These are phyloP conservation scores for Tephrocybe sp. DNA, from an alignment of 768 basidiomycete genomes.

Conservation along the genomic window DNA sequence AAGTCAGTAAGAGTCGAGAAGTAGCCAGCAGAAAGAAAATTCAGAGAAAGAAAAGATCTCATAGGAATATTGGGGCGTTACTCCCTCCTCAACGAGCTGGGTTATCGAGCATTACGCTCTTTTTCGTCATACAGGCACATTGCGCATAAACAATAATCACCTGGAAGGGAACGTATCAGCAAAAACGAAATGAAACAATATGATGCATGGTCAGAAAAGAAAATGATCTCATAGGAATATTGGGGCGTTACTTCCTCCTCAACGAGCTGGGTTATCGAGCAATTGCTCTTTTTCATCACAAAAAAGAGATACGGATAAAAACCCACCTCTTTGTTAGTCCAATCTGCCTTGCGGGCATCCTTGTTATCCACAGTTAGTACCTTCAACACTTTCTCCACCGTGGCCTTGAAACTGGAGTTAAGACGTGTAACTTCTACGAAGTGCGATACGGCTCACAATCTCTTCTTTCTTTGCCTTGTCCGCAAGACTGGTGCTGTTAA, in stretches of 20 bases:
- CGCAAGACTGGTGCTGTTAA: conserved; percentile 77
- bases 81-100: conserved; percentile 96
- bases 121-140: conserved; percentile 54
- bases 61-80: conserved; percentile 78
- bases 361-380: conserved; percentile 76
- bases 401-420: conserved; percentile 50
- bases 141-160: not conserved
- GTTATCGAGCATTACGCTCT: conserved; percentile 80
- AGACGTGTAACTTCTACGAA: not conserved
- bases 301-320: conserved; percentile 1
- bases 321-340: conserved; percentile 95
- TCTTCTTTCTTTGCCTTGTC: conserved; percentile 98
- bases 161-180: conserved; percentile 19
- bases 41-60: conserved; percentile 60
- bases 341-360: conserved; percentile 91
- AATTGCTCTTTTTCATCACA: conserved; percentile 76
- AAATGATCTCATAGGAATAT: conserved; percentile 64
- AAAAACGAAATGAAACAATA: conserved; percentile 4
- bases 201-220: conserved; percentile 36
- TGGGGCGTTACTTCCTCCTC: conserved; percentile 94
- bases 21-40: conserved; percentile 4
- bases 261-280: conserved; percentile 97
- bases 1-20: conserved; percentile 17
- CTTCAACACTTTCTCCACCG: conserved; percentile 83
- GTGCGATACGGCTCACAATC: conserved; percentile 55